A percentile compares a stretch with the other conserved stretches of the same genome.
phyloP scores from a whole-genome alignment of 495 filamentous ascomycete species.

The Stereocaulon alpinum region DNA sequence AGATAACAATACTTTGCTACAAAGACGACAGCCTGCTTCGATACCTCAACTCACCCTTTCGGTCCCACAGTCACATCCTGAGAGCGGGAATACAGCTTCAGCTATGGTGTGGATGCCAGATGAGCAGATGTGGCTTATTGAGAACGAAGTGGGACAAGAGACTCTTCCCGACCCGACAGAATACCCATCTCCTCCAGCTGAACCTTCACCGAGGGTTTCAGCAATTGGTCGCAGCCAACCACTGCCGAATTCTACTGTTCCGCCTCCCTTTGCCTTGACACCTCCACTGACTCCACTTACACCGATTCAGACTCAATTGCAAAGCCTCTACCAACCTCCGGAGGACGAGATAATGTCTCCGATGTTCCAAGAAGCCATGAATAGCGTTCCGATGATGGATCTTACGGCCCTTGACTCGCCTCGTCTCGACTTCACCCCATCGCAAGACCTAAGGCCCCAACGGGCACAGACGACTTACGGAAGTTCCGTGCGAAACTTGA shows the following conservation, averaged over 20 bases:
- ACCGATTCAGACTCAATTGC: slow-evolving; percentile 20
- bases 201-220: slow-evolving; percentile 11
- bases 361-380: slow-evolving; percentile 24
- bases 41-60: slow-evolving; percentile 19
- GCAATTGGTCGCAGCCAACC: background rate
- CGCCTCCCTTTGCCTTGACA: slow-evolving; percentile 6
- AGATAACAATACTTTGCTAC: slow-evolving; percentile 13
- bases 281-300: slow-evolving; percentile 17
- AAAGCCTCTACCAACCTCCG: slow-evolving; percentile 15
- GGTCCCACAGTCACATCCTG: slow-evolving; percentile 13
- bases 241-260: background rate
- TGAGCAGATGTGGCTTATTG: slow-evolving; percentile 24
- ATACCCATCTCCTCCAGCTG: slow-evolving; percentile 9
- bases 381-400: slow-evolving; percentile 22
- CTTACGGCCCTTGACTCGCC: slow-evolving; percentile 8
- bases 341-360: slow-evolving; percentile 22
- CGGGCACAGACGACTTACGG: background rate
- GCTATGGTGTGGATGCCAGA: slow-evolving; percentile 24
- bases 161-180: background rate
- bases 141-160: slow-evolving; percentile 12
- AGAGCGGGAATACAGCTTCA: slow-evolving; percentile 11
- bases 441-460: background rate
- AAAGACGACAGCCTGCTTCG: slow-evolving; percentile 16
- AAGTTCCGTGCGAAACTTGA: background rate
- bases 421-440: background rate